Conservation (phyloP, 75 land plant species). For the Picea sitchensis region DNA sequence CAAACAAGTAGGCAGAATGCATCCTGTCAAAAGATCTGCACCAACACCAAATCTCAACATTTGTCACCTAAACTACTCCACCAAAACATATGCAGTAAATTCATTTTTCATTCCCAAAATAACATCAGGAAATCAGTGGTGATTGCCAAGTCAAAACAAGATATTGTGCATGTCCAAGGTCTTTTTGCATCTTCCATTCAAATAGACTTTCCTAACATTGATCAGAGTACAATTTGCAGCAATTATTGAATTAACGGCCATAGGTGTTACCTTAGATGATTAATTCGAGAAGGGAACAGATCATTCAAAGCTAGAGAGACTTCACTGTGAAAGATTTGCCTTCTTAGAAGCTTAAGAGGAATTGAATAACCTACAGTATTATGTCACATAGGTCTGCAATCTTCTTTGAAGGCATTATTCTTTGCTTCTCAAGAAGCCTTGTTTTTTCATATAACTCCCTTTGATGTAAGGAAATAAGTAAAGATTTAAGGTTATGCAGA, state of each 20-base stretch:
- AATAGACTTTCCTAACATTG: not conserved
- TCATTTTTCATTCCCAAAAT: not conserved
- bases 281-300: no score
- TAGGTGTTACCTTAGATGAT: no score
- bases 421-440: no score
- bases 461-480: no score
- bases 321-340: not conserved
- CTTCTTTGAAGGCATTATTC: no score
- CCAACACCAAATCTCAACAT: slow-evolving; percentile 7
- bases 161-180: not conserved
- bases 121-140: no score
- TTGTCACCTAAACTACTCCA: not conserved
- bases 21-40: slow-evolving; percentile 55
- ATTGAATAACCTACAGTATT: not conserved
- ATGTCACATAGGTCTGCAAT: no score
- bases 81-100: not conserved
- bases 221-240: not conserved
- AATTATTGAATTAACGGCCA: no score
- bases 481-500: no score
- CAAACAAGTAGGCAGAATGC: slow-evolving; percentile 50
- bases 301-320: not conserved
- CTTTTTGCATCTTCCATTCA: not conserved
- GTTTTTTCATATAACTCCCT: no score
- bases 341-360: not conserved
- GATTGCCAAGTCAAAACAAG: not conserved